Conservation (phyloP, 192 early-diverging fungal species). For the Lunasporangiospora selenospora region DNA sequence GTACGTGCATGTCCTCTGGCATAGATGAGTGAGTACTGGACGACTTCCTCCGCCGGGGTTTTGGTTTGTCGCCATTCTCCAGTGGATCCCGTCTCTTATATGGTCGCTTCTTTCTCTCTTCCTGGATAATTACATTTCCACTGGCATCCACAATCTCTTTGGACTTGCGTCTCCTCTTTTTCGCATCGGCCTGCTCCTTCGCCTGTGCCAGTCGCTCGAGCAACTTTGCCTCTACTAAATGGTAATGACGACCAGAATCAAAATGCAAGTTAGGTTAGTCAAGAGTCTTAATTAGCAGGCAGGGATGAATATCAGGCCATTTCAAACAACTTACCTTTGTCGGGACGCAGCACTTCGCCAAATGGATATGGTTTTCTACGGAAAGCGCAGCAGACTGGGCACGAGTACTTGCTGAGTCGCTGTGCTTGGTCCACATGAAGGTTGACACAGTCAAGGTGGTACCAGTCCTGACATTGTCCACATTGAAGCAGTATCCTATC, state of each 20-base stretch:
- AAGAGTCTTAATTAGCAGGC: background rate
- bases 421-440: slow-evolving; percentile 53
- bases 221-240: slow-evolving; percentile 14
- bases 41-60: slow-evolving; percentile 30
- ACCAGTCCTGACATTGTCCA: slow-evolving; percentile 70
- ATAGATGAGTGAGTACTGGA: slow-evolving; percentile 12
- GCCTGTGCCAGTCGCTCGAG: slow-evolving; percentile 4
- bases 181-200: slow-evolving; percentile 17
- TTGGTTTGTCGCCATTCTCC: slow-evolving; percentile 15
- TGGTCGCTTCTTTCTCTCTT: slow-evolving; percentile 32
- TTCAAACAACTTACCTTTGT: slow-evolving; percentile 12
- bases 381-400: slow-evolving; percentile 60
- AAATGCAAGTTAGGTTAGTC: background rate
- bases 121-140: background rate
- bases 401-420: slow-evolving; percentile 54
- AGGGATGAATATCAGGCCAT: background rate
- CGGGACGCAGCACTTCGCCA: slow-evolving; percentile 7
- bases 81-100: slow-evolving; percentile 18
- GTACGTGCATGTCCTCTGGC: background rate
- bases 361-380: slow-evolving; percentile 20
- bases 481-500: slow-evolving; percentile 65
- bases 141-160: slow-evolving; percentile 4
- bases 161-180: slow-evolving; percentile 20
- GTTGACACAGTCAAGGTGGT: slow-evolving; percentile 65
- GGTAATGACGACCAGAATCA: background rate